Evolutionary conservation across 805 yeast species (phyloP).

Genomic region (Suhomyces vadensis): DNA sequence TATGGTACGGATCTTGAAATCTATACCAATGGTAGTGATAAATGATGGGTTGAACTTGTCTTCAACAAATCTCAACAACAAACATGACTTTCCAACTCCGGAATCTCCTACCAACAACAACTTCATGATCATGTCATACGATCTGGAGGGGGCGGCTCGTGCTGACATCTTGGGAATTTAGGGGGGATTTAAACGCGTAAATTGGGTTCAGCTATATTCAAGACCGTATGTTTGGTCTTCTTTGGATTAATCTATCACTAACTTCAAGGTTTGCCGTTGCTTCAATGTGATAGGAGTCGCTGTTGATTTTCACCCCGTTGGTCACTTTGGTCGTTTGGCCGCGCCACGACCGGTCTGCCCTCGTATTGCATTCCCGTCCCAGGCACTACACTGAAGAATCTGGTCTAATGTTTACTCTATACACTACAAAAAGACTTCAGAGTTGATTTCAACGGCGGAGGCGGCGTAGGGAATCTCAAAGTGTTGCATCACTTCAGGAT

Average conservation of each 20-base stretch:
- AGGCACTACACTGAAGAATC: too few species aligned
- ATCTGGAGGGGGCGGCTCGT: slow-evolving; percentile 64
- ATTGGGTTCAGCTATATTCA: background rate
- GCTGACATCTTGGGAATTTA: slow-evolving; percentile 44
- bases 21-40: slow-evolving; percentile 97
- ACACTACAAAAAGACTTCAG: slow-evolving; percentile 75
- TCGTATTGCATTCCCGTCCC: too few species aligned
- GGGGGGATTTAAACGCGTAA: background rate
- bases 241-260: background rate
- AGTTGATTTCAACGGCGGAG: slow-evolving; percentile 84
- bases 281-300: background rate
- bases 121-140: slow-evolving; percentile 89
- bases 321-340: background rate
- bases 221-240: background rate
- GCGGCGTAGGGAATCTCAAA: slow-evolving; percentile 95
- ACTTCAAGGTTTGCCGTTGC: background rate
- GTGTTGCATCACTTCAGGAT: slow-evolving; percentile 84
- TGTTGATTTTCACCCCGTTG: slow-evolving; percentile 5
- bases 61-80: slow-evolving; percentile 88
- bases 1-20: slow-evolving; percentile 94
- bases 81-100: slow-evolving; percentile 85
- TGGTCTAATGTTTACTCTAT: too few species aligned
- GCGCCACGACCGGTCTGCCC: slow-evolving; percentile 4
- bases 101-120: slow-evolving; percentile 92
- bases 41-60: slow-evolving; percentile 96